Evolutionary conservation across 495 filamentous ascomycete genomes (phyloP), one percentile per base, ranked within the genome.

Genomic region (Aspergillus sclerotiicarbonarius): DNA sequence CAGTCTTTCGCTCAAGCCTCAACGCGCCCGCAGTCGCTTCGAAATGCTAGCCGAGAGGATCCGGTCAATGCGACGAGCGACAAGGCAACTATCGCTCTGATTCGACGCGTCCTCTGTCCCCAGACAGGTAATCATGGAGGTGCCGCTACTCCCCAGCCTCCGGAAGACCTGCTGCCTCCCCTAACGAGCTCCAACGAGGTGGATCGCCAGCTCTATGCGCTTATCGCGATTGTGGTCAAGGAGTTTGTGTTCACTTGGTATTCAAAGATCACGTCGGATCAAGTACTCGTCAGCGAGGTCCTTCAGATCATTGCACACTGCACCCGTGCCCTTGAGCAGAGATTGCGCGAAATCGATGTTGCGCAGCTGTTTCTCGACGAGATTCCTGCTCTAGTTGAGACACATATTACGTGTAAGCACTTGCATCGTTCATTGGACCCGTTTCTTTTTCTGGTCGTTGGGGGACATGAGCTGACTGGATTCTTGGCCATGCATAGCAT

Each of bases 191-290:
- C 89, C 56, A 94, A 96, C 68, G 90, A 92, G 57, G 84, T 96
- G 57, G 94, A 98, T 66, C 74, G 91, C 57, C 89, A 98, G 69
- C 81, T 98, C 30, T 98, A 97, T 67, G 94, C 90, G 12, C 79
- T 98, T 25, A 81, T 98, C 53, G 88, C 94, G 33, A 86, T 96
- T 54, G 84, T 98, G 59, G 81, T 96, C 51, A 84, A 87, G 64
- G 93, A 96, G 60, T 91, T 90, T 69, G 88, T 98, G 19, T 85
- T 91, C 56, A 88, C 85, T 54, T 98, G 94, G 94, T 98, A 98
- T 73, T 80, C 79, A 47, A 90, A 88, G 65, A 91, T 98, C 67
- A 98, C 93, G 2, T 82, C 91, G 4, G 95, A 98, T 69, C 87
- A 91, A 57, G 78, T 82, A 1, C 90, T 98, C 61, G 86, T 92